A percentile compares a stretch with the other conserved stretches of the same genome.
phyloP scores from a whole-genome alignment of 208 protist species.

The Naegleria lovaniensis region DNA sequence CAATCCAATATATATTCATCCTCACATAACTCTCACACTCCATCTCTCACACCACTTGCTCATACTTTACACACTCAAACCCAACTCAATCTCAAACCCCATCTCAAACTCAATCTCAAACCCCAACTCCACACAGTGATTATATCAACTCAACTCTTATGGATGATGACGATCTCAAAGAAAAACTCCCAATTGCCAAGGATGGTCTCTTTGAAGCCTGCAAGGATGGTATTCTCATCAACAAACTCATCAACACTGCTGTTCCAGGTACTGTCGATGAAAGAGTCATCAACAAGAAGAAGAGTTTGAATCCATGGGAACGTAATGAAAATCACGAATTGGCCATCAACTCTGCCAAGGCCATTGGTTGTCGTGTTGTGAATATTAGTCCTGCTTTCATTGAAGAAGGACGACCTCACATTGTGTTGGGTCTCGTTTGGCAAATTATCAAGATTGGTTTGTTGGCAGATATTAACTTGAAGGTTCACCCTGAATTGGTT shows the following conservation, averaged over 20 bases:
- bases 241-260: slow-evolving; percentile 71
- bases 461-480: slow-evolving; percentile 57
- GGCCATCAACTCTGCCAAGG: slow-evolving; percentile 61
- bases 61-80: too few species aligned
- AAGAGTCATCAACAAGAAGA: slow-evolving; percentile 63
- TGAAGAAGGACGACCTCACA: slow-evolving; percentile 47
- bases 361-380: slow-evolving; percentile 67
- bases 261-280: slow-evolving; percentile 72
- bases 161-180: slow-evolving; percentile 50
- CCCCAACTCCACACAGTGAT: slow-evolving; percentile 23
- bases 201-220: slow-evolving; percentile 31
- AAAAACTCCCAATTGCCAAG: not conserved
- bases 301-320: slow-evolving; percentile 42
- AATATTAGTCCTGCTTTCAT: slow-evolving; percentile 71
- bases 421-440: slow-evolving; percentile 72
- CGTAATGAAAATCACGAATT: slow-evolving; percentile 68
- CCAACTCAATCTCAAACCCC: too few species aligned
- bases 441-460: slow-evolving; percentile 72
- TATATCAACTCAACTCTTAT: slow-evolving; percentile 58
- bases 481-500: slow-evolving; percentile 60
- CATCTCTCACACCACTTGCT: too few species aligned
- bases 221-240: slow-evolving; percentile 36
- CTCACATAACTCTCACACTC: too few species aligned
- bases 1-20: too few species aligned
- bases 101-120: too few species aligned